Evolutionary conservation across 352 stramenopile species (phyloP), one percentile per base, ranked within the genome.

Genomic region (Phytophthora melonis): DNA sequence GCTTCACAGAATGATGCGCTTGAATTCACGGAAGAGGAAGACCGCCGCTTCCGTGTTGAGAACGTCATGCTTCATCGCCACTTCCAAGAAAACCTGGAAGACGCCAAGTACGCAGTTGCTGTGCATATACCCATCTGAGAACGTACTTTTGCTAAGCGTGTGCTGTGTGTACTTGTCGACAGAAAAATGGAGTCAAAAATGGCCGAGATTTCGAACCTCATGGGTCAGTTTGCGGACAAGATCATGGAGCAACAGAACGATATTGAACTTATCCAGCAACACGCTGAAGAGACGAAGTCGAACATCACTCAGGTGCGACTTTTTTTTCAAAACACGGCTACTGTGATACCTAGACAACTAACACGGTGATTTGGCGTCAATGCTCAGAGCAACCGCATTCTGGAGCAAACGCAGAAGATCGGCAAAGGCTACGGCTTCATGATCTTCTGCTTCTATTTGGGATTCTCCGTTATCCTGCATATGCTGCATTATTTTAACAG

Each of bases 151-250:
- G 54, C 18, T 66, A 55, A 62, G 14, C 7, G 64, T n/a, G 23
- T 2, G 4, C 59, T 66, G 27, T 18, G 16, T 32, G 7, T 58
- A 4, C 18, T 41, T 45, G 2, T 49, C 1, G 41, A 32, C 57
- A 96, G 89, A 53, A 84, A 87, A 79, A 93, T 97, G 80, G 90
- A 97, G 74, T 84, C 83, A 10, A 93, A 93, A 66, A 95, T 97
- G 86, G 74, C 86, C 13, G 90, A 92, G 58, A 95, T 97, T 64
- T 95, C 88, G 8, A 89, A 82, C 55, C 78, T 97, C 45, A 95
- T 97, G 88, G 75, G 84, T 4, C 88, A 97, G 49, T 97, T 97
- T 41, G 79, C 90, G 0, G 83, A 94, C 67, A 94, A 97, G 49
- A 92, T 97, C 66, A 90, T 92, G 66, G 83, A 92, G 56, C 90